These are phyloP conservation scores for Pythium phragmiticola DNA, from an alignment of 352 stramenopile species.

Conservation along the genomic window DNA sequence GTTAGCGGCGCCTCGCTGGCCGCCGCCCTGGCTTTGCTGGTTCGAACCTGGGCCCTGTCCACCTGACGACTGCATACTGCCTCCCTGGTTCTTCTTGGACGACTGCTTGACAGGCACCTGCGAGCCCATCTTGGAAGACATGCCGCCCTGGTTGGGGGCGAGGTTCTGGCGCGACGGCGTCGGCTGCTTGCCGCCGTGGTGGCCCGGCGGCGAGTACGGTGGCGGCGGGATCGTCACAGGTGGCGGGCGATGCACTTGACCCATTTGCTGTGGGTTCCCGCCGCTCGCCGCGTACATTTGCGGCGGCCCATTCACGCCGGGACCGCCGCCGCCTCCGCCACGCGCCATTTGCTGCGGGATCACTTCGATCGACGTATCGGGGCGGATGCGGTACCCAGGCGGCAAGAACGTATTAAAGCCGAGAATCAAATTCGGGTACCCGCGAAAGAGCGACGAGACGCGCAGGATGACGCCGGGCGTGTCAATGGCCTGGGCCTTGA, in stretches of 20 bases:
- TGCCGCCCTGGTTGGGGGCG: slow-evolving; percentile 27
- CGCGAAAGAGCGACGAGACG: slow-evolving; percentile 98
- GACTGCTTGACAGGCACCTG: slow-evolving; percentile 35
- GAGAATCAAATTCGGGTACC: slow-evolving; percentile 98
- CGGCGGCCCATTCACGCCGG: slow-evolving; percentile 10
- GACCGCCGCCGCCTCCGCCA: slow-evolving; percentile 12
- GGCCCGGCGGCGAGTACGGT: slow-evolving; percentile 51
- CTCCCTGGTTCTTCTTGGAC: slow-evolving; percentile 52
- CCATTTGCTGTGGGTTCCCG: slow-evolving; percentile 26
- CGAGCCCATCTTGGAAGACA: slow-evolving; percentile 32
- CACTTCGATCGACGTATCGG: slow-evolving; percentile 80
- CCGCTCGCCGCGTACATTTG: slow-evolving; percentile 33
- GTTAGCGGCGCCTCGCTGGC: slow-evolving; percentile 55
- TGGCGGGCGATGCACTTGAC: slow-evolving; percentile 50
- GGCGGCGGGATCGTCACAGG: slow-evolving; percentile 68
- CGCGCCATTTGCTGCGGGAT: slow-evolving; percentile 67
- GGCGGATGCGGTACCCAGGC: slow-evolving; percentile 88
- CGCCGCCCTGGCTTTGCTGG: slow-evolving; percentile 2
- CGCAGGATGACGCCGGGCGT: slow-evolving; percentile 98
- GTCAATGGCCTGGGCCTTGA: slow-evolving; percentile 98
- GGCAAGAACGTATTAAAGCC: slow-evolving; percentile 99
- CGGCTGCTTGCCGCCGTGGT: slow-evolving; percentile 37
- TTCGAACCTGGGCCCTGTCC: neutral
- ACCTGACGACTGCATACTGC: slow-evolving; percentile 23
- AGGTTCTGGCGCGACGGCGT: slow-evolving; percentile 57